These are phyloP conservation scores for Endocarpon pusillum DNA, from an alignment of 495 filamentous ascomycete species.

Conservation along the genomic window DNA sequence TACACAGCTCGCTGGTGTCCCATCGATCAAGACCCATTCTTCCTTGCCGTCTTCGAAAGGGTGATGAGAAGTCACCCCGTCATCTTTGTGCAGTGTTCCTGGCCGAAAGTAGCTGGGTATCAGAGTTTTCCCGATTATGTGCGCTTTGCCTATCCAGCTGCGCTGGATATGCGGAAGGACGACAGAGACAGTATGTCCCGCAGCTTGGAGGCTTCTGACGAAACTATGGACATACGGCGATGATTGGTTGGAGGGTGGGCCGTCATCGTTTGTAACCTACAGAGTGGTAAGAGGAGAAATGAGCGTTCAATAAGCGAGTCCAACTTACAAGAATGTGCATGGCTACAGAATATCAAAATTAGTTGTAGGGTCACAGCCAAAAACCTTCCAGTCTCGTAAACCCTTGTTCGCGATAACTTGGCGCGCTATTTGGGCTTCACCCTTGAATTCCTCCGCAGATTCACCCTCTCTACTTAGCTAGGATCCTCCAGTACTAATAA, in stretches of 20 bases:
- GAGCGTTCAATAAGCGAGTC: neutral
- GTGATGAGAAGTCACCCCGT: slow-evolving; percentile 47
- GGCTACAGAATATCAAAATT: too few relatives aligned
- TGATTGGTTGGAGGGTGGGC: slow-evolving; percentile 75
- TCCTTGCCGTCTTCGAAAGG: slow-evolving; percentile 40
- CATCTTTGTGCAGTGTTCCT: slow-evolving; percentile 41
- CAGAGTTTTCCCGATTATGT: slow-evolving; percentile 72
- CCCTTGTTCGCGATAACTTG: too few relatives aligned
- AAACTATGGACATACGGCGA: slow-evolving; percentile 88
- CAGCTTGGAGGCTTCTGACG: slow-evolving; percentile 54
- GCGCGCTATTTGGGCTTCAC: too few relatives aligned
- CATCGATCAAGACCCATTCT: slow-evolving; percentile 87
- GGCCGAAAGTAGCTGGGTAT: slow-evolving; percentile 80
- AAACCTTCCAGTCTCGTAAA: too few relatives aligned
- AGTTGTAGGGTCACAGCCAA: too few relatives aligned
- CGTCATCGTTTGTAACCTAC: slow-evolving; percentile 86
- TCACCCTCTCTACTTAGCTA: too few relatives aligned
- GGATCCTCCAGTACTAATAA: too few relatives aligned
- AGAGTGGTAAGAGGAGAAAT: slow-evolving; percentile 17
- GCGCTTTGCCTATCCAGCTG: slow-evolving; percentile 96
- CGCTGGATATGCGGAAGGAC: slow-evolving; percentile 81
- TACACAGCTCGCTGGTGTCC: slow-evolving; percentile 71
- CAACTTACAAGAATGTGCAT: slow-evolving; percentile 25
- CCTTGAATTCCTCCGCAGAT: too few relatives aligned
- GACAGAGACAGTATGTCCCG: slow-evolving; percentile 62